phyloP scores from a whole-genome alignment of 2,329 filamentous ascomycete genomes.

The Neoarthrinium moseri region DNA sequence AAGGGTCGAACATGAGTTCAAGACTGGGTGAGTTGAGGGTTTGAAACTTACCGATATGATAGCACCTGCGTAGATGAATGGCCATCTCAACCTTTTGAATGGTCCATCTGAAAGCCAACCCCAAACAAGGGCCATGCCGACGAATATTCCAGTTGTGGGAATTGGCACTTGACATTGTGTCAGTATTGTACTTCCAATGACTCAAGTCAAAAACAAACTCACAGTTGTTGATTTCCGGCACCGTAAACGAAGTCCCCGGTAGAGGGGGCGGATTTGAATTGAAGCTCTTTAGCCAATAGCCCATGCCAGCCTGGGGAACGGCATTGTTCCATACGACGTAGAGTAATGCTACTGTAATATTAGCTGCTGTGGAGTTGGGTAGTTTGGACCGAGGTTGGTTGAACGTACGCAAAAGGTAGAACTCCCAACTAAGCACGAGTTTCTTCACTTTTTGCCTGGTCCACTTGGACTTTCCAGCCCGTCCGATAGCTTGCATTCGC shows the following conservation, averaged over 20 bases:
- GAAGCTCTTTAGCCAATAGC: conserved; percentile 8
- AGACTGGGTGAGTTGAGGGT: not conserved
- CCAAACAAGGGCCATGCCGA: not conserved
- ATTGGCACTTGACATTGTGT: not conserved
- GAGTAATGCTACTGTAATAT: not conserved
- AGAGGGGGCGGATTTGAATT: not conserved
- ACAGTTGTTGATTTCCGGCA: conserved; percentile 1
- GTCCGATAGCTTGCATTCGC: not conserved
- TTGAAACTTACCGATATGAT: not conserved
- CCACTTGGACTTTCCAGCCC: conserved; percentile 1
- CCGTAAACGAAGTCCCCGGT: not conserved
- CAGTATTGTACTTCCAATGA: not conserved
- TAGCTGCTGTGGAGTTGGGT: not conserved
- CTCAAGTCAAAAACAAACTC: not conserved
- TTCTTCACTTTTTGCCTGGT: not conserved
- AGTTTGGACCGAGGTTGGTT: too few relatives aligned
- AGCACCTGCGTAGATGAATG: not conserved
- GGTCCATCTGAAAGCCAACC: conserved; percentile 5
- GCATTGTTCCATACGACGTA: conserved; percentile 7
- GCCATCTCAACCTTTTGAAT: not conserved
- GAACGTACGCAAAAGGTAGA: not conserved
- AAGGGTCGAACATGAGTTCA: not conserved
- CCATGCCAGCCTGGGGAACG: not conserved
- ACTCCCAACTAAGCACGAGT: not conserved
- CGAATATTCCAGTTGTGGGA: not conserved